A percentile compares a stretch with the other conserved stretches of the same genome.
Evolutionary conservation across 768 basidiomycete species (phyloP).

Genomic region (Boletus insuetus): DNA sequence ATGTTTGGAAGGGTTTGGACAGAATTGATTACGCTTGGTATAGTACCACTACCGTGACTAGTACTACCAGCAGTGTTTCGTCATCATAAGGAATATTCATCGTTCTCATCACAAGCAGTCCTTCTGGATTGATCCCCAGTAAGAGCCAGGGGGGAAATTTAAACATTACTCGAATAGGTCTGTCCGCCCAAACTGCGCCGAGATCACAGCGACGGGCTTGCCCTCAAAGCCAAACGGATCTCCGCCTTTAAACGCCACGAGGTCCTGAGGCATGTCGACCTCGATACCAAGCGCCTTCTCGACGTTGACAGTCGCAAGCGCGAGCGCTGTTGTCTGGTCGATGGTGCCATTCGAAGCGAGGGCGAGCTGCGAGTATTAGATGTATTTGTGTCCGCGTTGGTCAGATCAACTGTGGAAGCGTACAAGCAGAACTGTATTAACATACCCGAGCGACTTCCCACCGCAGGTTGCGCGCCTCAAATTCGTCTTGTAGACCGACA

Average conservation of each 20-base stretch:
- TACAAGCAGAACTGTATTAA: background rate
- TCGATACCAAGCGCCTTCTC: constrained; percentile 41
- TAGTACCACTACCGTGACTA: too few species aligned
- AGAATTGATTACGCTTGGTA: too few species aligned
- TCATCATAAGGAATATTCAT: too few species aligned
- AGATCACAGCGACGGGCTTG: constrained; percentile 41
- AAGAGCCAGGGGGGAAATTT: too few species aligned
- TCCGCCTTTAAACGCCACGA: constrained; percentile 39
- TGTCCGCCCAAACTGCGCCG: constrained; percentile 16
- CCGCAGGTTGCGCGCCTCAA: constrained; percentile 33
- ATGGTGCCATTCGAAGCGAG: constrained; percentile 40
- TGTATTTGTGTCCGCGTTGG: background rate
- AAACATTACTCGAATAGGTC: constrained; percentile 18
- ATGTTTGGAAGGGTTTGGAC: too few species aligned
- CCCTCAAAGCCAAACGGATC: constrained; percentile 36
- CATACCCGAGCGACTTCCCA: constrained; percentile 41
- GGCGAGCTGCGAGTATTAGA: constrained; percentile 30
- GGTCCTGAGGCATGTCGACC: constrained; percentile 30
- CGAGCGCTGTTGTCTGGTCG: constrained; percentile 33
- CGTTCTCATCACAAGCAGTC: too few species aligned
- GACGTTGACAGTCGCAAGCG: constrained; percentile 40
- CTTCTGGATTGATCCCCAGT: too few species aligned
- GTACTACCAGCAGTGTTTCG: too few species aligned
- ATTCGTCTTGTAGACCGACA: constrained; percentile 43
- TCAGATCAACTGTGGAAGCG: background rate